Evolutionary conservation across 257 asterid species (phyloP).

Genomic region (Nicotiana attenuata): DNA sequence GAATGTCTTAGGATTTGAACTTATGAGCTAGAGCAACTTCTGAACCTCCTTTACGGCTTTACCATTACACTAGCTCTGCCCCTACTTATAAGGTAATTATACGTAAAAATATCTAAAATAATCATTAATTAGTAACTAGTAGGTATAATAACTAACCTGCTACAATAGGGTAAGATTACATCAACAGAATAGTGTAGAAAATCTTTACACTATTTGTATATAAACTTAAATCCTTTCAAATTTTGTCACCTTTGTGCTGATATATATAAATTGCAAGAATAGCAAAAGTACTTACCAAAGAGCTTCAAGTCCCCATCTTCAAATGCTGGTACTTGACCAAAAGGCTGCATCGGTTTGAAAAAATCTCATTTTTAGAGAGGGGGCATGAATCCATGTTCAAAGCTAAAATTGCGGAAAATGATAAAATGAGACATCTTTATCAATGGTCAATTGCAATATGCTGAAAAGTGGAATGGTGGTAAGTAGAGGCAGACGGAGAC

Average conservation of each 20-base stretch:
- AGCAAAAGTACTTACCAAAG: slow-evolving; percentile 26
- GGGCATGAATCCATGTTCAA: neutral
- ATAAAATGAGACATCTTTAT: neutral
- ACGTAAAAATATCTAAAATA: neutral
- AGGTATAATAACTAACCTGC: neutral
- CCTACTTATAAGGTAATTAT: neutral
- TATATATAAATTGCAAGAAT: neutral
- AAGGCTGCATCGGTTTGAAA: slow-evolving; percentile 30
- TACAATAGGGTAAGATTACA: neutral
- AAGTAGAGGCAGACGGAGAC: neutral
- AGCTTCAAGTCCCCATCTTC: slow-evolving; percentile 45
- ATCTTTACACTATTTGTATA: neutral
- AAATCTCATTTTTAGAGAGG: neutral
- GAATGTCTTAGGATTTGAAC: no score
- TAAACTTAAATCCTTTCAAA: neutral
- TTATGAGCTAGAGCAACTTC: neutral
- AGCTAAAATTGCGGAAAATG: neutral
- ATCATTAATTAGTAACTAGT: neutral
- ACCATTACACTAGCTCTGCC: neutral
- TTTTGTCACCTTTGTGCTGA: neutral
- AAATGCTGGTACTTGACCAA: slow-evolving; percentile 41
- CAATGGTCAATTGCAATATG: neutral
- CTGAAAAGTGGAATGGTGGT: neutral
- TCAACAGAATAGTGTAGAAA: neutral
- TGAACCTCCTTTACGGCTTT: neutral